Evolutionary conservation across 192 early-diverging fungal species (phyloP).

Genomic region (Coemansia sp.): DNA sequence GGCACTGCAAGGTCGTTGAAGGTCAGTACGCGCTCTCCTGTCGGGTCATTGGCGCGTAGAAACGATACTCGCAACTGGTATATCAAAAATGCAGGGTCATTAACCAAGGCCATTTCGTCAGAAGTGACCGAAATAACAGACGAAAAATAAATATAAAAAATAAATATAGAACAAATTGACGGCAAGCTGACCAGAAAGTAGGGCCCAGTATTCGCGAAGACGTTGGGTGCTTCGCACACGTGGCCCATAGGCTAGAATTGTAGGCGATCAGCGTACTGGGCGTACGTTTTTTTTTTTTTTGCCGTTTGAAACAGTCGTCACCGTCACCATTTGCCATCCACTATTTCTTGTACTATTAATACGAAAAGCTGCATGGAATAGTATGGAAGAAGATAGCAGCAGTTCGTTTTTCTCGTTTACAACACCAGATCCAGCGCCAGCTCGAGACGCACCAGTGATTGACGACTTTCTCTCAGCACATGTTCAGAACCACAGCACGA

Average conservation of each 20-base stretch:
- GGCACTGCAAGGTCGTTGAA: conserved; percentile 58
- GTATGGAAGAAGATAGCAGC: conserved; percentile 8
- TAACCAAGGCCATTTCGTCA: conserved; percentile 65
- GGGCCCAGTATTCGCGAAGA: no score
- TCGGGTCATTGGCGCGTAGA: conserved; percentile 71
- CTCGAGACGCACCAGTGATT: neutral
- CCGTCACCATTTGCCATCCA: neutral
- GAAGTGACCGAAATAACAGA: conserved; percentile 1
- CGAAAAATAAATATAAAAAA: neutral
- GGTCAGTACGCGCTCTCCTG: conserved; percentile 72
- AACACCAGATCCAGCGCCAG: neutral
- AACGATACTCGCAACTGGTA: conserved; percentile 78
- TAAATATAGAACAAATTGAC: neutral
- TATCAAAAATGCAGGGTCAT: conserved; percentile 73
- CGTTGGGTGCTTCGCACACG: neutral
- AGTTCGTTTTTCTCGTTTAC: conserved; percentile 17
- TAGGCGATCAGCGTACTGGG: neutral
- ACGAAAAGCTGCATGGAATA: neutral
- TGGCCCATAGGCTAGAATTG: neutral
- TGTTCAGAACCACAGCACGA: conserved; percentile 3
- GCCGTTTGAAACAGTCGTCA: neutral
- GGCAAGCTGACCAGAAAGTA: neutral
- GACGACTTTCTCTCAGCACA: conserved; percentile 31
- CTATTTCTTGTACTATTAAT: neutral
- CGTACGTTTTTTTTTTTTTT: neutral